Evolutionary conservation across 2,329 filamentous ascomycete genomes (phyloP).

Genomic region (Biscogniauxia marginata): DNA sequence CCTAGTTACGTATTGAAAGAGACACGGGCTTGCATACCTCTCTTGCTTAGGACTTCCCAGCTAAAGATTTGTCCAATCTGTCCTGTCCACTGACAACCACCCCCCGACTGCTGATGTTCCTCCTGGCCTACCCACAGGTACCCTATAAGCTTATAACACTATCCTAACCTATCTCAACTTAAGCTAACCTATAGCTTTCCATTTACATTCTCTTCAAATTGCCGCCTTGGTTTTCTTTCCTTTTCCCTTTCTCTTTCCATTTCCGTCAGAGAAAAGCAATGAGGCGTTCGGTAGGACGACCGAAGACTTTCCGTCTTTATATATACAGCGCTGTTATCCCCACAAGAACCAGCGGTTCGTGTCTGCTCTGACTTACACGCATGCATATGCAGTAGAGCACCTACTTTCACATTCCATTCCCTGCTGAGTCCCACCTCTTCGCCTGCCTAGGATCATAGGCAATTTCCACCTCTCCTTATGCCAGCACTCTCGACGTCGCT

Average conservation of each 20-base stretch:
- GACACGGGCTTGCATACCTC: no score
- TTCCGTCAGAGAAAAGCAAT: not conserved
- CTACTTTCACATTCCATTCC: not conserved
- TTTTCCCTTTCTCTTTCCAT: not conserved
- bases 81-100: no score
- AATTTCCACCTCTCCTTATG: slow-evolving; percentile 25
- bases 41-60: no score
- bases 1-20: no score
- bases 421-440: slow-evolving; percentile 1
- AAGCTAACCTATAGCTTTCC: no score
- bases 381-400: not conserved
- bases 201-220: not conserved
- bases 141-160: no score
- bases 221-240: not conserved
- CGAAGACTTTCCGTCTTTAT: not conserved
- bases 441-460: not conserved
- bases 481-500: slow-evolving; percentile 35
- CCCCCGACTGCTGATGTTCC: no score
- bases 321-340: not conserved
- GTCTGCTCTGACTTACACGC: not conserved
- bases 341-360: not conserved
- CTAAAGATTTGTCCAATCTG: no score
- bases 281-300: not conserved
- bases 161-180: no score
- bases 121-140: no score